A percentile compares a stretch with the other conserved stretches of the same genome.
phyloP scores from a whole-genome alignment of 257 asterid genomes.

The Echium plantagineum region DNA sequence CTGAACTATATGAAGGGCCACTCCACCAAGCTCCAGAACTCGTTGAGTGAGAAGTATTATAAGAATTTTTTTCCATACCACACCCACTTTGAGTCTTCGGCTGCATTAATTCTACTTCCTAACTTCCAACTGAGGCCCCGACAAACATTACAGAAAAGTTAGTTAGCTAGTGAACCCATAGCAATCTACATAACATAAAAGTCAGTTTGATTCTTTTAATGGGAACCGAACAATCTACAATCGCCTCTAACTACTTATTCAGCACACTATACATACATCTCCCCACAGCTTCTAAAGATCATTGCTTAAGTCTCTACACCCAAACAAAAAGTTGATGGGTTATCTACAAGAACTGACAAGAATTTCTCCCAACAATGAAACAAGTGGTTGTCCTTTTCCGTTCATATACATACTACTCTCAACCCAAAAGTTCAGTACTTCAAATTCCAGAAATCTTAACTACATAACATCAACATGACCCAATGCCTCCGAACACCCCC shows the following conservation, averaged over 20 bases:
- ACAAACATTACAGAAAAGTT: neutral
- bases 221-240: too few relatives aligned
- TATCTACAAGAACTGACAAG: neutral
- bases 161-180: constrained; percentile 7
- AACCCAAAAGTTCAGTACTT: too few relatives aligned
- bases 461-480: too few relatives aligned
- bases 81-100: constrained; percentile 36
- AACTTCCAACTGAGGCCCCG: constrained; percentile 8
- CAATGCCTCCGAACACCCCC: too few relatives aligned
- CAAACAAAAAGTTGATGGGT: neutral
- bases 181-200: constrained; percentile 1
- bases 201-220: too few relatives aligned
- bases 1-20: constrained; percentile 28
- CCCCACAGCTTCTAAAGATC: neutral
- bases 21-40: constrained; percentile 52
- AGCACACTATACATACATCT: neutral
- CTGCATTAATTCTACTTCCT: constrained; percentile 37
- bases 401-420: neutral
- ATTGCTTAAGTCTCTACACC: neutral
- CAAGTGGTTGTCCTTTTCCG: neutral
- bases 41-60: constrained; percentile 25
- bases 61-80: constrained; percentile 27
- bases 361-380: neutral
- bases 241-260: neutral
- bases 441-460: too few relatives aligned